Base-by-base conservation (phyloP, 164 flowering plant genomes). In the Nelumbo lutea region DNA sequence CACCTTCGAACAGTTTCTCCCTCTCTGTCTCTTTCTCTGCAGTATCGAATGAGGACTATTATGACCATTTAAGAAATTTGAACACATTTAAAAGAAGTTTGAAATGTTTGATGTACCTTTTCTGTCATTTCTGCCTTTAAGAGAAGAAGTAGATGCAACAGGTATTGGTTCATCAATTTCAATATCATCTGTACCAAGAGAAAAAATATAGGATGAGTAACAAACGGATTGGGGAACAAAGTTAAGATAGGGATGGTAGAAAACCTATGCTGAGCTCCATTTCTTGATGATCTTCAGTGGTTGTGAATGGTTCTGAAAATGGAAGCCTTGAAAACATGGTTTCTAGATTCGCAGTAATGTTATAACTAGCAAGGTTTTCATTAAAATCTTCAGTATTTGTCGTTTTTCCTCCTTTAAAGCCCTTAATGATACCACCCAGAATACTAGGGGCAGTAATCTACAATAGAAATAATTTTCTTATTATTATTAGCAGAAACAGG, bases 131-230 rank as follows among this genome's bases (percentile, higher is more conserved):
- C 78, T 75, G 59, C 57, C 68, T 68, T 70, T 73, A 68, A 78
- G 65, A 44, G 90, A 79, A 60, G 89, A 79, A 66, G 84, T 75
- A 66, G 87, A 69, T 55, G 75, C 72, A 50, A 62, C 44, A 5
- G 74, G 68, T 68, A 55, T 59, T 50, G 87, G 83, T 55, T 89
- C 98, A 76, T 93, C 97, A 70, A 93, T 88, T 71, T 85, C 87
- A 71, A 93, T 89, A 78, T 93, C 98, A 85, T 93, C 98, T 93
- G 76, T 44, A 41, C 27, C 61, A 59, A 79, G 68, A 45, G 47
- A 66, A 53, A 27, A 66, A 66, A 52, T 4, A 51, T 0, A 1
- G 45, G 59, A 4, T 13, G 66, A 62, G 66, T 69, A 9, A 42
- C 51, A 61, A n/a, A n/a, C 11, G 8, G 48, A 64, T n/a, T 8